Evolutionary conservation across 2,329 filamentous ascomycete genomes (phyloP).

Genomic region (Fusarium anthophilum): DNA sequence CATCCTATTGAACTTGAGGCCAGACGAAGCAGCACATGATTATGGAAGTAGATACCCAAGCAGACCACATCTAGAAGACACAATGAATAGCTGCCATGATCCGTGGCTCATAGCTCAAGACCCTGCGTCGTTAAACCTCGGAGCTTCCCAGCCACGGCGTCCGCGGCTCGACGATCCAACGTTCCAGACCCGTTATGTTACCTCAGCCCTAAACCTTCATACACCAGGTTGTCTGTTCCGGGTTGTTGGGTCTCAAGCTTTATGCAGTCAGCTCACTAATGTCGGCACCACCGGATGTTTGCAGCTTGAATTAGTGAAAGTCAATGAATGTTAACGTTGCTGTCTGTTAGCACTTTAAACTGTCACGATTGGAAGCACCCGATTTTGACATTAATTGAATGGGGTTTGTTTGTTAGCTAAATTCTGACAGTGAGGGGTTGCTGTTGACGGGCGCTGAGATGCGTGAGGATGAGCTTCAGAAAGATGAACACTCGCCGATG

Average conservation of each 20-base stretch:
- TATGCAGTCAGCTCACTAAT: conserved; percentile 18
- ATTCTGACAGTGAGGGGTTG: background rate
- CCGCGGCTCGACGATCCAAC: background rate
- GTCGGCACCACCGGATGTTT: background rate
- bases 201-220: background rate
- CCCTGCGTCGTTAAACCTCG: background rate
- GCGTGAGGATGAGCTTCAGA: background rate
- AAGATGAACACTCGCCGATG: background rate
- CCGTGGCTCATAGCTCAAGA: background rate
- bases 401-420: background rate
- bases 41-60: background rate
- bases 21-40: background rate
- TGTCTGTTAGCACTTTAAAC: background rate
- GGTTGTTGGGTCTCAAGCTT: background rate
- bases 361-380: accelerated
- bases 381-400: background rate
- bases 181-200: background rate
- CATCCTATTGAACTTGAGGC: background rate
- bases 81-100: background rate
- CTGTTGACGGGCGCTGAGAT: background rate
- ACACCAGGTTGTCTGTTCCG: background rate
- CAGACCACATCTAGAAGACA: too few relatives aligned
- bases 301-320: background rate
- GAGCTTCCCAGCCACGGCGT: background rate
- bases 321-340: background rate